A percentile compares a stretch with the other conserved stretches of the same genome.
phyloP scores from a whole-genome alignment of 768 basidiomycete genomes.

The Suillus occidentalis region DNA sequence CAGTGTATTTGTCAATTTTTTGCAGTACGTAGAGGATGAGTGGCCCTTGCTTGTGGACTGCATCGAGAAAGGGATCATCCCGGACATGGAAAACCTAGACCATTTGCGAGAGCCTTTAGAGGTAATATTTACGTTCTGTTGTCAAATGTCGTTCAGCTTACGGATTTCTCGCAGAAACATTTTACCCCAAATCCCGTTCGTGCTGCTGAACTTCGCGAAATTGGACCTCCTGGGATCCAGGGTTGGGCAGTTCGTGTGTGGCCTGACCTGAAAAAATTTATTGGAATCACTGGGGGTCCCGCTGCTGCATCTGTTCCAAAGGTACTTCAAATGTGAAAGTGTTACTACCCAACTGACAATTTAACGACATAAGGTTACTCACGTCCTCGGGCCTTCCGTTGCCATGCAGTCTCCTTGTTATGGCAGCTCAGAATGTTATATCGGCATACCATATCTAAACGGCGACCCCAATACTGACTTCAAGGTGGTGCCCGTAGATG shows the following conservation, averaged over 20 bases:
- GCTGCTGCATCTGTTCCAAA: slow-evolving; percentile 8
- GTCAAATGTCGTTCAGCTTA: not conserved
- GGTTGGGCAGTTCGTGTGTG: slow-evolving; percentile 9
- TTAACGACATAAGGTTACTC: slow-evolving; percentile 2
- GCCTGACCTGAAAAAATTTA: slow-evolving; percentile 4
- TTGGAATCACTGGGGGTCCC: slow-evolving; percentile 5
- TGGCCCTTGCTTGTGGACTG: slow-evolving; percentile 6
- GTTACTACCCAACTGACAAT: not conserved
- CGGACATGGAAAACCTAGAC: slow-evolving; percentile 4
- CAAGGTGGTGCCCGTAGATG: not conserved
- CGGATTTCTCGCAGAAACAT: not conserved
- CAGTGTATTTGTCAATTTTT: slow-evolving; percentile 4
- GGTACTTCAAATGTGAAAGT: not conserved
- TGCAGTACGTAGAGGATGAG: slow-evolving; percentile 9
- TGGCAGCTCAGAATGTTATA: slow-evolving; percentile 3
- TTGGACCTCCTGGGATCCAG: not conserved
- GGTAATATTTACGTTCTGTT: not conserved
- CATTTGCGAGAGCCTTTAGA: slow-evolving; percentile 1
- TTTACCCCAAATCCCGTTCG: slow-evolving; percentile 11
- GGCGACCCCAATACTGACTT: not conserved
- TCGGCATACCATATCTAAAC: slow-evolving; percentile 1
- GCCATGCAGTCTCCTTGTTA: not conserved
- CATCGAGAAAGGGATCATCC: slow-evolving; percentile 11
- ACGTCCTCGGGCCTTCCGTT: slow-evolving; percentile 9
- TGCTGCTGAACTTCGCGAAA: slow-evolving; percentile 8